Evolutionary conservation across 768 basidiomycete species (phyloP).

Genomic region (Leccinum broughii): DNA sequence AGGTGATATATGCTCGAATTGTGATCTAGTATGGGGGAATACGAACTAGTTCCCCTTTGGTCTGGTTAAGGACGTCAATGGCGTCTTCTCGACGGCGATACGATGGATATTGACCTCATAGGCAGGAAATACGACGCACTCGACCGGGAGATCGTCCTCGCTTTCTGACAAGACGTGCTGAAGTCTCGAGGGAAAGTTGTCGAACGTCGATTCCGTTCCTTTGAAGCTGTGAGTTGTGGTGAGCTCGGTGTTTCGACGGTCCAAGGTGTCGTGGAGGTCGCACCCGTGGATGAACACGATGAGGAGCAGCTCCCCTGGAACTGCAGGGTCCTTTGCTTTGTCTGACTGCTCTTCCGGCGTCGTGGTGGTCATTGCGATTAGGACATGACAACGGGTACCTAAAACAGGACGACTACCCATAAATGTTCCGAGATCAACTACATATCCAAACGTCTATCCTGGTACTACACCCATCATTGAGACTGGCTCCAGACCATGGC

Average conservation of each 20-base stretch:
- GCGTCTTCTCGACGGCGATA: background rate
- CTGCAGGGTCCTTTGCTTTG: constrained; percentile 5
- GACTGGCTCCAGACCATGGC: constrained; percentile 29
- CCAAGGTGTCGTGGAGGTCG: constrained; percentile 14
- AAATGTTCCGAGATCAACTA: background rate
- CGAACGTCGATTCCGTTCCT: constrained; percentile 70
- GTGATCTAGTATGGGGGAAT: background rate
- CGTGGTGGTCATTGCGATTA: constrained; percentile 11
- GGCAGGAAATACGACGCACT: constrained; percentile 82
- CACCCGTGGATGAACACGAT: constrained; percentile 83
- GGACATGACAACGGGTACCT: constrained; percentile 3
- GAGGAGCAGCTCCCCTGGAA: constrained; percentile 50
- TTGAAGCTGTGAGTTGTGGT: constrained; percentile 43
- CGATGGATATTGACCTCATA: constrained; percentile 63
- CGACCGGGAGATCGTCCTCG: constrained; percentile 54
- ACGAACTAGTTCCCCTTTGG: constrained; percentile 86
- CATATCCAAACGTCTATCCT: background rate
- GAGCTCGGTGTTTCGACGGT: constrained; percentile 1
- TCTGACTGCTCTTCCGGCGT: constrained; percentile 10
- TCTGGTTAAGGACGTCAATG: constrained; percentile 46
- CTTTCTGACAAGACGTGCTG: constrained; percentile 74
- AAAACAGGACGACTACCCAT: constrained; percentile 12
- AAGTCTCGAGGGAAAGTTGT: constrained; percentile 75
- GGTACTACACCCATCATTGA: constrained; percentile 17
- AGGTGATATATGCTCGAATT: background rate